These are phyloP conservation scores for Rhamnella rubrinervis DNA, from an alignment of 331 rosid genomes.

Conservation along the genomic window DNA sequence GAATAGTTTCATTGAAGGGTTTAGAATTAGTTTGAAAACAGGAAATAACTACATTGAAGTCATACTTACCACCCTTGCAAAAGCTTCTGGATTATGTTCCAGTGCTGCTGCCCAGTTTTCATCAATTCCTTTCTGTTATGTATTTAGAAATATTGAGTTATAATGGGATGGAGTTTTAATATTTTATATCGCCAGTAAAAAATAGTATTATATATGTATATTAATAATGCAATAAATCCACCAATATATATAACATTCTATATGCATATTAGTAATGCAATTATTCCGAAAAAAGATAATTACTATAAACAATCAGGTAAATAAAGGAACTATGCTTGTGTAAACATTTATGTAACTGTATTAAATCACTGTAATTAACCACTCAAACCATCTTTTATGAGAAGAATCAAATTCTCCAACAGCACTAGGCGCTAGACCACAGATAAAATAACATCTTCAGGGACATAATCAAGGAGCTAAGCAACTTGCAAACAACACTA, in stretches of 20 bases:
- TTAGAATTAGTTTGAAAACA: constrained; percentile 1
- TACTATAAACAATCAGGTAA: background rate
- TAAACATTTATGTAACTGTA: background rate
- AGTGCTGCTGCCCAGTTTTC: constrained; percentile 99
- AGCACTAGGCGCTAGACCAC: too few relatives aligned
- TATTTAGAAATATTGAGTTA: constrained; percentile 11
- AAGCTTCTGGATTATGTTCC: constrained; percentile 94
- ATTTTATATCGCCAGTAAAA: too few relatives aligned
- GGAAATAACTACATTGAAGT: constrained; percentile 7
- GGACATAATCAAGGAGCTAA: too few relatives aligned
- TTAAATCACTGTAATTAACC: constrained; percentile 6
- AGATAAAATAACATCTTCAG: too few relatives aligned
- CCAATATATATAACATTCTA: background rate
- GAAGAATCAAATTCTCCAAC: too few relatives aligned
- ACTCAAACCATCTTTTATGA: background rate
- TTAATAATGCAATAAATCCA: background rate
- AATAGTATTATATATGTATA: too few relatives aligned
- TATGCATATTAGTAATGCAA: background rate
- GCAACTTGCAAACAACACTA: too few relatives aligned
- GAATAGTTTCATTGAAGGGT: constrained; percentile 31
- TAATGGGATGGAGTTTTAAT: constrained; percentile 6
- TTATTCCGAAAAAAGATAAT: constrained; percentile 4
- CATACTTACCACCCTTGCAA: constrained; percentile 91
- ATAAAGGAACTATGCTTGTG: background rate
- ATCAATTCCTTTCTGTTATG: constrained; percentile 89